A percentile compares a stretch with the other conserved stretches of the same genome.
Conservation (phyloP, 2,329 filamentous ascomycete species). For the Aureobasidium mangrovei region DNA sequence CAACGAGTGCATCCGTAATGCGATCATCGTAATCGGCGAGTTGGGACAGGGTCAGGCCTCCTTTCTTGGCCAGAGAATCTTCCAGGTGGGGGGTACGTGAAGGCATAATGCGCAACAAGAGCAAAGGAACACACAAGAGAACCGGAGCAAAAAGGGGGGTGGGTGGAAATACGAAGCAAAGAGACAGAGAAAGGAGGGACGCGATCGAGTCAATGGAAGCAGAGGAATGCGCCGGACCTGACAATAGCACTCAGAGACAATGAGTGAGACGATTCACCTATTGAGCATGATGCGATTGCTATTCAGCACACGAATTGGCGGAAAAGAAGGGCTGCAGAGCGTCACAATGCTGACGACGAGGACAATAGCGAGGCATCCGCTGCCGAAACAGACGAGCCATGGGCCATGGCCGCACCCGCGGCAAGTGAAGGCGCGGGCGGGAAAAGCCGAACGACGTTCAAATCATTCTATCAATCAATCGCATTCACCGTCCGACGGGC, state of each 20-base stretch:
- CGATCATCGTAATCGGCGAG: constrained; percentile 92
- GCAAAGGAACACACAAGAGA: neutral
- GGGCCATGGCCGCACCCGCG: neutral
- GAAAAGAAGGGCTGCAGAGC: neutral
- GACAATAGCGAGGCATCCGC: neutral
- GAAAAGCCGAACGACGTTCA: constrained; percentile 1
- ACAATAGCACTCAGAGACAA: constrained; percentile 12
- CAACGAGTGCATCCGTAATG: constrained; percentile 86
- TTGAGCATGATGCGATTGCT: constrained; percentile 1
- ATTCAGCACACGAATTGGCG: neutral
- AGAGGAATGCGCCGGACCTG: constrained; percentile 12
- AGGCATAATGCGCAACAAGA: constrained; percentile 2
- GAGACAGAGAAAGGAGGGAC: neutral
- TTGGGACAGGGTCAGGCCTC: constrained; percentile 75
- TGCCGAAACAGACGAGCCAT: neutral
- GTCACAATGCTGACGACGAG: neutral
- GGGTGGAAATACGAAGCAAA: neutral
- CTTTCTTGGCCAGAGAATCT: constrained; percentile 48
- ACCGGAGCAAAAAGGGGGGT: neutral
- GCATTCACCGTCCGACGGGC: neutral
- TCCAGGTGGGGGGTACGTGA: constrained; percentile 31
- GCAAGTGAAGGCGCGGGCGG: neutral
- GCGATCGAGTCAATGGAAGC: constrained; percentile 3
- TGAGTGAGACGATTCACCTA: constrained; percentile 4
- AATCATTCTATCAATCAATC: neutral